phyloP scores from a whole-genome alignment of 2,329 filamentous ascomycete genomes.

The Epichloe elymi region DNA sequence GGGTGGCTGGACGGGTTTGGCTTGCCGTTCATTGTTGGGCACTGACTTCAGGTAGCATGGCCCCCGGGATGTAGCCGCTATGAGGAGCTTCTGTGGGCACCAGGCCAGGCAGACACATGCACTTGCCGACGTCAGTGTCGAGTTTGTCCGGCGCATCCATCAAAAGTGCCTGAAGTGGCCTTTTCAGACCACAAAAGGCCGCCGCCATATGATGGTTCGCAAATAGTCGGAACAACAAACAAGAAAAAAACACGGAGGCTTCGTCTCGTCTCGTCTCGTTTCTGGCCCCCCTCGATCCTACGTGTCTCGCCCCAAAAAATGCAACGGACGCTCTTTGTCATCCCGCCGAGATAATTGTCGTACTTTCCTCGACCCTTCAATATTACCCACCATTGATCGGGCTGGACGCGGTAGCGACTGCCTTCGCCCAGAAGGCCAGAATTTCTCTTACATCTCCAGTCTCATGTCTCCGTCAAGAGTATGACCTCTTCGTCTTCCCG shows the following conservation, averaged over 20 bases:
- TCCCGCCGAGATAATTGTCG: conserved; percentile 2
- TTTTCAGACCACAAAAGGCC: too few species aligned
- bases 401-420: background rate
- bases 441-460: background rate
- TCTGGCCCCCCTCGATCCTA: background rate
- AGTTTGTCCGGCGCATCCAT: background rate
- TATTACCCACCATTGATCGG: background rate
- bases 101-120: too few species aligned
- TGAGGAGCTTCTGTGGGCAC: too few species aligned
- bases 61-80: too few species aligned
- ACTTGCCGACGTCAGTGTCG: background rate
- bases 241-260: background rate
- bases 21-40: too few species aligned
- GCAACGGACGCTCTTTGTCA: background rate
- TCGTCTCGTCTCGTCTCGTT: background rate
- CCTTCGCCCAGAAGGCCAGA: background rate
- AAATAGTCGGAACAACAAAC: background rate
- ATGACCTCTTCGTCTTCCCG: conserved; percentile 22
- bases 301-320: conserved; percentile 3
- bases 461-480: conserved; percentile 1
- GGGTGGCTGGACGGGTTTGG: too few species aligned
- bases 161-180: background rate
- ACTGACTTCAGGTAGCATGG: too few species aligned
- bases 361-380: conserved; percentile 3
- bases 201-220: too few species aligned